Evolutionary conservation across 1,139 yeast species (phyloP), one percentile per base, ranked within the genome.

Genomic region (Hemisphaericaspora xylofermentans): DNA sequence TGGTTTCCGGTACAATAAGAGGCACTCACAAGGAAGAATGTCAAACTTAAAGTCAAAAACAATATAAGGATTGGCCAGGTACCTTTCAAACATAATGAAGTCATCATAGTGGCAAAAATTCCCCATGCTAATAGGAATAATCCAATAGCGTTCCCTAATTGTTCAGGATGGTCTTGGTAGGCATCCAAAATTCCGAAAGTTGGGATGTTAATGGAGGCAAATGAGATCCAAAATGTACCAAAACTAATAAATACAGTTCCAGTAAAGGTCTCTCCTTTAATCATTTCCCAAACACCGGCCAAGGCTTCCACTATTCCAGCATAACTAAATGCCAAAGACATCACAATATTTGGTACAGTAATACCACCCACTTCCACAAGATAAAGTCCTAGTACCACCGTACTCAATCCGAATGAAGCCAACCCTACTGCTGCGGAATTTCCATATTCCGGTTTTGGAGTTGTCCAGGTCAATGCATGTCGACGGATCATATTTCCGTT

Each of bases 381-480:
- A 43, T 65, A 61, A 61, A 80, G 59, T 33, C 78, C 73, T 36
- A 76, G 56, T 12, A 56, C 56, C 46, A 65, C 61, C 0, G 68
- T 59, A 29, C 68, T 61, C 14, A 36, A 52, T 16, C 74, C 68
- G 59, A 78, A 81, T 2, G 77, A 79, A 19, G 75, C 66, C 43
- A 80, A 66, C 2, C 86, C 87, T 45, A 80, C 61, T 3, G 87
- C 85, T 19, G 80, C 78, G 1, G 87, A 84, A 52, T 82, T 80
- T 28, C 76, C 85, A 44, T 71, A 61, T 39, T 64, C 51, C 29
- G 10, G 39, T 25, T 35, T 35, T 35, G 14, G 15, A 17, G 7
- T 7, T 16, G 24, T 29, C 36, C 29, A 33, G n/a, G 17, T 12
- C 9, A 24, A 13, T 8, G 13, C 76, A 38, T 58, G 57, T 40